A percentile compares a stretch with the other conserved stretches of the same genome.
Conservation (phyloP, 129 eudicot species). For the Escallonia rubra region DNA sequence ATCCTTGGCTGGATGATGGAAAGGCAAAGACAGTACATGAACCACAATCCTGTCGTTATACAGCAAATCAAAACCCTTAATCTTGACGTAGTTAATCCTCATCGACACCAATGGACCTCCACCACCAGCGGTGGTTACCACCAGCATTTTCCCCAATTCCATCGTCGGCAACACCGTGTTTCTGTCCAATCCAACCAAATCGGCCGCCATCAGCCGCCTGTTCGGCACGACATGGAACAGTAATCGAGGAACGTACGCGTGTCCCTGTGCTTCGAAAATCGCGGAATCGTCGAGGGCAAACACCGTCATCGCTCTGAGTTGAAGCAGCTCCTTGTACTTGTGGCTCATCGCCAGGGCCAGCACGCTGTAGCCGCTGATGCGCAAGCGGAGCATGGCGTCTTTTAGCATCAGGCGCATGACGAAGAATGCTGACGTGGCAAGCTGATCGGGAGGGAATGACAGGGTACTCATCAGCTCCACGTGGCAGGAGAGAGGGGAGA, state of each 20-base stretch:
- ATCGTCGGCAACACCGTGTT: conserved; percentile 45
- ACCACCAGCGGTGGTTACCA: conserved; percentile 65
- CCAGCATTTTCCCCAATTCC: conserved; percentile 39
- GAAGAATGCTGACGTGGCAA: conserved; percentile 19
- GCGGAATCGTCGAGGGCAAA: conserved; percentile 60
- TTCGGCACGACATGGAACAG: conserved; percentile 65
- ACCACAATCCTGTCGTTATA: conserved; percentile 46
- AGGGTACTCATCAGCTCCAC: conserved; percentile 65
- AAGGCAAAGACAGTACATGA: conserved; percentile 50
- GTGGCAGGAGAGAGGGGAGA: conserved; percentile 66
- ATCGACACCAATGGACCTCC: conserved; percentile 52
- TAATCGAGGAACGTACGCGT: conserved; percentile 37
- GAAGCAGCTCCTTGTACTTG: conserved; percentile 39
- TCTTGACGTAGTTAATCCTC: conserved; percentile 66
- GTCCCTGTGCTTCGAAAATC: conserved; percentile 42
- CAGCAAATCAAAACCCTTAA: conserved; percentile 34
- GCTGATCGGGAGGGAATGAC: conserved; percentile 33
- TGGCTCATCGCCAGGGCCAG: conserved; percentile 51
- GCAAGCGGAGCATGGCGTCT: conserved; percentile 54
- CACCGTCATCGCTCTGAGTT: conserved; percentile 39
- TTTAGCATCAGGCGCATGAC: conserved; percentile 44
- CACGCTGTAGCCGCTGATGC: conserved; percentile 54
- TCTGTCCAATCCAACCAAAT: conserved; percentile 33
- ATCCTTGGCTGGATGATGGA: conserved; percentile 21
- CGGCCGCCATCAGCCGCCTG: conserved; percentile 38